Evolutionary conservation across 2,329 filamentous ascomycete species (phyloP), one percentile per base, ranked within the genome.

Genomic region (Apiospora malaysiana): DNA sequence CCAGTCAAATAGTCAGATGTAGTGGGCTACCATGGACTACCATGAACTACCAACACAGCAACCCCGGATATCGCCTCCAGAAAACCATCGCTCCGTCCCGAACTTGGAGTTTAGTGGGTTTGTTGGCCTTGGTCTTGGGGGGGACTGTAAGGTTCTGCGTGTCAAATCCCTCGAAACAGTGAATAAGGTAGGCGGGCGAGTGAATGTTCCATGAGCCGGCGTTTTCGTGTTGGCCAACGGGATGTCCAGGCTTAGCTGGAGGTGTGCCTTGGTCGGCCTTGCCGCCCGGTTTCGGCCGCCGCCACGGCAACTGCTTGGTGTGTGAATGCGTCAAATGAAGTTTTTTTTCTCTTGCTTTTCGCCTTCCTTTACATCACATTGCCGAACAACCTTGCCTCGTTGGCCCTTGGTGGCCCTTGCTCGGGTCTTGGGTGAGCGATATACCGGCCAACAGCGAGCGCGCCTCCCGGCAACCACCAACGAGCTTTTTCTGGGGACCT

Each of bases 101-200:
- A 63, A 63, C 56, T 63, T 63, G 56, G 56, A 63, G 56, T 63
- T 63, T 63, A 63, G 56, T 63, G 56, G 56, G 21, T 32, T 63
- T 8, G 2, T n/a, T 40, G 56, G 56, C 10, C 56, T n/a, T 63
- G 56, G 56, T 23, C 56, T 40, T 63, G 27, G 56, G 32, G 27
- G 18, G 2, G 42, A 18, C 32, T 49, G 46, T 49, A n/a, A n/a
- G n/a, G 21, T 32, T 16, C 9, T 7, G 25, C 14, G 40, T 21
- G 56, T 37, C 56, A 63, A n/a, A 63, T n/a, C 8, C 56, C 56
- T 40, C 56, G 56, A 40, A n/a, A 63, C 56, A 32, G 56, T 63
- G 56, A 63, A 32, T 63, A 32, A 63, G 56, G 56, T 32, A 63
- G 10, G 8, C 56, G 32, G 10, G 8, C 56, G 32, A 63, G 56